Evolutionary conservation across 164 flowering plant species (phyloP), one percentile per base, ranked within the genome.

Genomic region (Brasenia schreberi): DNA sequence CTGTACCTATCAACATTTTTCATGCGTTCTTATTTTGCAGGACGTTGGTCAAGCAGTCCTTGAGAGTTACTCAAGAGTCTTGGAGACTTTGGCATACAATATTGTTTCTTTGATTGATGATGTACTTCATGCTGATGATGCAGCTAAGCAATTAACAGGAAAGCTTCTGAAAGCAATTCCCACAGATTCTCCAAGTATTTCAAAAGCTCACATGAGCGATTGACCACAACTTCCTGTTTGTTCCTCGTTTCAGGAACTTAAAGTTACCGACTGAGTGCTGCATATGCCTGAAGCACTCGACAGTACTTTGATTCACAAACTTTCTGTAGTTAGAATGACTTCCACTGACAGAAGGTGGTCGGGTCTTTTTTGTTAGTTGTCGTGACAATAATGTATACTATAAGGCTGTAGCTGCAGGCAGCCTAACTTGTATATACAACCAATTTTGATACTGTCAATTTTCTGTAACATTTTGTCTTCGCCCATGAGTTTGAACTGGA

Each of bases 51-150:
- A 89, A 77, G 92, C 95, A 53, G 75, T 89, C 39, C 74, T 94
- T 42, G 98, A 94, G 76, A 90, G 97, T 86, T 90, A 90, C 75
- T 90, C 98, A 12, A 87, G 99, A 70, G 97, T 94, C n/a, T 73
- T 94, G 75, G 99, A 94, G 79, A 82, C 97, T 65, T 67, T 91
- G 43, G 99, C 99, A 65, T 91, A 81, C 84, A 94, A 91, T 83
- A 76, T 87, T 66, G 96, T 89, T 43, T 83, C 95, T 58, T 88
- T 95, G 99, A 84, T 87, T 42, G 92, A 94, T 17, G 99, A 89
- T 76, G 96, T 89, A 45, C 76, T 91, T 12, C 80, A 67, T 66
- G 90, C 75, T 42, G 97, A 94, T 69, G 56, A 49, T 14, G 16
- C 16, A 49, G 56, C 56, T 16, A 49, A 49, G 56, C 56, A 49